Base-by-base conservation (phyloP, 2,329 filamentous ascomycete species). In the Didymella pinodella region DNA sequence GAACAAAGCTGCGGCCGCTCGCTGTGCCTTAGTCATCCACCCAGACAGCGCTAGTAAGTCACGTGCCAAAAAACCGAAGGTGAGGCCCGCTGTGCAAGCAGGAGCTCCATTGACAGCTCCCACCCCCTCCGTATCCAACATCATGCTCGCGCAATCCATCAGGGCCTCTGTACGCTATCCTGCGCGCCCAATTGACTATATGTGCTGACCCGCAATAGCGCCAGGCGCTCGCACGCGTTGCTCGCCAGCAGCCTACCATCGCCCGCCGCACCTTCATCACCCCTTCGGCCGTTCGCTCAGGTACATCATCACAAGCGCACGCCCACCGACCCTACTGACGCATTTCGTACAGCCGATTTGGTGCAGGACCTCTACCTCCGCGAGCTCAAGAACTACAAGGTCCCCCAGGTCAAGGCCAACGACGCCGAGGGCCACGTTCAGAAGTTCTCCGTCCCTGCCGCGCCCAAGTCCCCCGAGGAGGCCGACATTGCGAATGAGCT, bases 361-460 rank as follows among this genome's bases (percentile, higher is more conserved):
- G 92, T 99, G 73, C 95, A 98, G 83, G 94, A 98, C 79, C 87
- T 99, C 77, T 99, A 99, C 86, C 88, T 99, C 72, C 90, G 90
- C 80, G 93, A 98, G 83, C 88, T 99, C 78, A 95, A 94, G 84
- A 87, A 88, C 81, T 98, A 97, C 90, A 98, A 98, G 87, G 84
- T 89, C 65, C 84, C 91, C 57, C 84, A 88, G 69, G 78, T 94
- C 82, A 97, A 97, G 86, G 85, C 92, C 65, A 87, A 87, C 73
- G 95, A 98, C 77, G 84, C 93, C 77, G 90, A 94, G 71, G 93
- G 92, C 77, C 90, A 96, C 73, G 95, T 98, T 73, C 91, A 95
- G 79, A 91, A 88, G 79, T 99, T 98, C 85, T 77, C 78, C 75
- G 78, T 89, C 66, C 95, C 95, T 73, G 88, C 90, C 80, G 81